Evolutionary conservation across 192 early-diverging fungal genomes (phyloP).

Genomic region (Podila horticola): DNA sequence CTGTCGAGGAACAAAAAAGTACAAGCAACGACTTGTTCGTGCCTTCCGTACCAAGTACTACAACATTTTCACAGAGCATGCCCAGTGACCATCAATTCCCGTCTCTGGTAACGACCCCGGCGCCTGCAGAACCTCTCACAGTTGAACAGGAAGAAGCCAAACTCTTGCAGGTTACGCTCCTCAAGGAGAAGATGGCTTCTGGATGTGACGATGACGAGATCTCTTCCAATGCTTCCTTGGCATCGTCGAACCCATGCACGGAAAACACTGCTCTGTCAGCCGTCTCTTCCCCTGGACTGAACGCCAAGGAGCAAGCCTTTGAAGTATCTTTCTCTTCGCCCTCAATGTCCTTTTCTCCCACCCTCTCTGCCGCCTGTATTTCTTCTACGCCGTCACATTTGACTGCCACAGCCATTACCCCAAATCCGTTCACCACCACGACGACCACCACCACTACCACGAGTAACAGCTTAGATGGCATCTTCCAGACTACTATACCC

Average conservation of each 20-base stretch:
- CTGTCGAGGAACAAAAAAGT: neutral
- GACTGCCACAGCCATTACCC: neutral
- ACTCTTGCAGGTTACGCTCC: constrained; percentile 20
- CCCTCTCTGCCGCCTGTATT: neutral
- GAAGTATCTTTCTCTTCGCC: constrained; percentile 34
- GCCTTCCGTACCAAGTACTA: neutral
- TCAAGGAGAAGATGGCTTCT: constrained; percentile 20
- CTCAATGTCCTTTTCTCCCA: constrained; percentile 21
- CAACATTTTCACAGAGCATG: constrained; percentile 4
- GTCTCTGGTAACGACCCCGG: neutral
- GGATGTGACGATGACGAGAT: constrained; percentile 25
- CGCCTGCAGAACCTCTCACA: neutral
- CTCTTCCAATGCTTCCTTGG: constrained; percentile 19
- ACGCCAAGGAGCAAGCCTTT: constrained; percentile 27
- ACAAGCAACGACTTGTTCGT: neutral
- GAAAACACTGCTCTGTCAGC: constrained; percentile 29
- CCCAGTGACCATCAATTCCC: constrained; percentile 9
- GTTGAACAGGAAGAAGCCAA: constrained; percentile 24
- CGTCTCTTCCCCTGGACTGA: constrained; percentile 32
- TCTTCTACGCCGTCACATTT: constrained; percentile 5
- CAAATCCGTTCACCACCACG: neutral
- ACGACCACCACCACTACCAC: neutral
- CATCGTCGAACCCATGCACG: constrained; percentile 26
- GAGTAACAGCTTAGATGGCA: neutral
- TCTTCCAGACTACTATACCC: neutral